Evolutionary conservation across 1,139 yeast genomes (phyloP).

Genomic region (Yamadazyma mexicana): DNA sequence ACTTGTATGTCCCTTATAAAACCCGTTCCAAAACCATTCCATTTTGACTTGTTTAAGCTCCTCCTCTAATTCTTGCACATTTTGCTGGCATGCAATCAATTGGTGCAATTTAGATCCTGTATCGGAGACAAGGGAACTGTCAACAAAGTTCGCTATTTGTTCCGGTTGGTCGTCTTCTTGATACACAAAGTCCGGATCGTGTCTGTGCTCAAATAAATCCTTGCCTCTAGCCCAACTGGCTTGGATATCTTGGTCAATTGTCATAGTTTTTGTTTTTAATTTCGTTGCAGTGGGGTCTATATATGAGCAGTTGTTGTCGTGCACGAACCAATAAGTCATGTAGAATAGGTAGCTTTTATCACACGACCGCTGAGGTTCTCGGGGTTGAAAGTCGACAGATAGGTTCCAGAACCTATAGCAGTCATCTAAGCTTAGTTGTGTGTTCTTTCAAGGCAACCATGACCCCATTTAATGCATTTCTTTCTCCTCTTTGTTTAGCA

Average conservation of each 20-base stretch:
- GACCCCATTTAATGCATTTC: background rate
- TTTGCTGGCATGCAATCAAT: constrained; percentile 16
- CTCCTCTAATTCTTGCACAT: constrained; percentile 17
- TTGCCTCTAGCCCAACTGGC: constrained; percentile 9
- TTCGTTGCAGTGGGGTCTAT: too few relatives aligned
- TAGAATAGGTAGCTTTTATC: too few relatives aligned
- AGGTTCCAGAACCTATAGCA: too few relatives aligned
- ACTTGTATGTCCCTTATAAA: constrained; percentile 19
- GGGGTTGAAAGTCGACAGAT: too few relatives aligned
- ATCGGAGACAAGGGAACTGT: background rate
- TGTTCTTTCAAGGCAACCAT: background rate
- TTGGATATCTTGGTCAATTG: constrained; percentile 8
- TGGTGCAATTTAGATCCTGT: constrained; percentile 10
- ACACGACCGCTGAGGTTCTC: too few relatives aligned
- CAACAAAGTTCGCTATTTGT: too few relatives aligned
- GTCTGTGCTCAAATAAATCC: constrained; percentile 6
- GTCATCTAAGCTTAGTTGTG: too few relatives aligned
- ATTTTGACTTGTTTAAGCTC: constrained; percentile 27
- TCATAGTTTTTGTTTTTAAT: constrained; percentile 4
- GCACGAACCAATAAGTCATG: too few relatives aligned
- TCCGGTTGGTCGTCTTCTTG: too few relatives aligned
- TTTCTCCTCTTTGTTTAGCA: background rate
- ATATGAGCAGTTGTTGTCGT: too few relatives aligned
- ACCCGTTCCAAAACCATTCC: constrained; percentile 39
- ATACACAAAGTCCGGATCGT: background rate